Conservation (phyloP, 108 stramenopile genomes). For the Schizochytrium sp. region DNA sequence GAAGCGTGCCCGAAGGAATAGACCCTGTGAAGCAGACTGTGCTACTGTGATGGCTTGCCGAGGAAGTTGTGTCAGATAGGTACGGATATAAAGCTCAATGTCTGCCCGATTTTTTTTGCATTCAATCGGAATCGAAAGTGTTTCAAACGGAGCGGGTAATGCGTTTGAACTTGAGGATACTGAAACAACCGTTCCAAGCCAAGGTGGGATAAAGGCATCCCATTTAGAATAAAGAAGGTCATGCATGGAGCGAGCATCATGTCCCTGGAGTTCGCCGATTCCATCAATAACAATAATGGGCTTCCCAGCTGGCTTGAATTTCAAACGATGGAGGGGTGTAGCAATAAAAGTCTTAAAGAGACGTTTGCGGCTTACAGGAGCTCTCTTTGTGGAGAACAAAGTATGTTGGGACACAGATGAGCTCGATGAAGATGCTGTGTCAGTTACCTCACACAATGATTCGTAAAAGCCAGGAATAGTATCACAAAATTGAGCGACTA, state of each 20-base stretch:
- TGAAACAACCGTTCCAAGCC: background rate
- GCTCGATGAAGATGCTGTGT: background rate
- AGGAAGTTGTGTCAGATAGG: background rate
- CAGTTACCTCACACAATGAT: background rate
- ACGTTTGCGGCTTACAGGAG: background rate
- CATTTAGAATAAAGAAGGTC: background rate
- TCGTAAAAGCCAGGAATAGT: slow-evolving; percentile 25
- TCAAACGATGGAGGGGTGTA: background rate
- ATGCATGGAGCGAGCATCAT: background rate
- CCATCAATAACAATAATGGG: slow-evolving; percentile 1
- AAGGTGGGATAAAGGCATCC: background rate
- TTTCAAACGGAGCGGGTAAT: background rate
- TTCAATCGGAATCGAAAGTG: background rate
- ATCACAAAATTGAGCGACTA: background rate
- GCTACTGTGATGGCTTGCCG: background rate
- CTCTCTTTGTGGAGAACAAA: background rate
- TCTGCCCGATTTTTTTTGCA: background rate
- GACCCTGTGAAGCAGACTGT: background rate
- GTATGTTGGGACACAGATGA: background rate
- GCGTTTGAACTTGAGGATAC: background rate
- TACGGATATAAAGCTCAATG: slow-evolving; percentile 9
- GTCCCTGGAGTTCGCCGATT: background rate
- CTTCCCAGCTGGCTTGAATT: background rate
- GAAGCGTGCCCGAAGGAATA: slow-evolving; percentile 16
- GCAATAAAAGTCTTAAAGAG: background rate